A percentile compares a stretch with the other conserved stretches of the same genome.
Conservation (phyloP, 768 basidiomycete genomes). For the Nidularia pulvinata region DNA sequence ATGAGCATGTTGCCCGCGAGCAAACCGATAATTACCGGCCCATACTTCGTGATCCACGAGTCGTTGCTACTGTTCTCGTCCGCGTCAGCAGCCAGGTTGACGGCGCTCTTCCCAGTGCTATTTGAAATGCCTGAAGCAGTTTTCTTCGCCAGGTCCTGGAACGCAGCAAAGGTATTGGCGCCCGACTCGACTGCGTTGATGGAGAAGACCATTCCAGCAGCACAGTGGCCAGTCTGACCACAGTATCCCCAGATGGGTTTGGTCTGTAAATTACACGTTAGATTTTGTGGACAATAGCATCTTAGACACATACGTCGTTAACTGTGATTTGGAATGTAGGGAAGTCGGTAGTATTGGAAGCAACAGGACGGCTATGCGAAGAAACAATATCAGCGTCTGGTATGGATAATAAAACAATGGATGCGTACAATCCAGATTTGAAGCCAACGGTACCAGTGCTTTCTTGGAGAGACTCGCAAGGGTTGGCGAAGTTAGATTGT, state of each 20-base stretch:
- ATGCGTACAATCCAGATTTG: constrained; percentile 43
- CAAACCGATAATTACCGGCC: too few species aligned
- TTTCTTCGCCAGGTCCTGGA: constrained; percentile 29
- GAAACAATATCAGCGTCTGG: neutral
- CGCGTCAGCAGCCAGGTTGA: too few species aligned
- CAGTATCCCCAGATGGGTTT: constrained; percentile 54
- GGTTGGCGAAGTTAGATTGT: constrained; percentile 35
- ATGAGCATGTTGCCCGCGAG: too few species aligned
- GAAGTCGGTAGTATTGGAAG: constrained; percentile 27
- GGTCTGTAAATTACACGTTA: constrained; percentile 20
- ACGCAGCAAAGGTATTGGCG: constrained; percentile 51
- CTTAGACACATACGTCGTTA: constrained; percentile 33
- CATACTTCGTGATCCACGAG: too few species aligned
- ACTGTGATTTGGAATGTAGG: constrained; percentile 48
- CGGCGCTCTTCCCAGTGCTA: too few species aligned
- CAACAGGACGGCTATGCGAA: constrained; percentile 37
- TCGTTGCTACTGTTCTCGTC: too few species aligned
- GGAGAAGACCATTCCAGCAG: constrained; percentile 62
- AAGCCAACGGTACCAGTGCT: constrained; percentile 26
- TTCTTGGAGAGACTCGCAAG: constrained; percentile 24
- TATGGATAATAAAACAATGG: neutral
- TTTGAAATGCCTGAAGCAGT: neutral
- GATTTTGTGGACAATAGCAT: neutral
- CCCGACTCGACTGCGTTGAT: constrained; percentile 52
- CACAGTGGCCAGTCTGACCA: constrained; percentile 32